Base-by-base conservation (phyloP, 2,329 filamentous ascomycete genomes). In the Fonsecaea multimorphosa region DNA sequence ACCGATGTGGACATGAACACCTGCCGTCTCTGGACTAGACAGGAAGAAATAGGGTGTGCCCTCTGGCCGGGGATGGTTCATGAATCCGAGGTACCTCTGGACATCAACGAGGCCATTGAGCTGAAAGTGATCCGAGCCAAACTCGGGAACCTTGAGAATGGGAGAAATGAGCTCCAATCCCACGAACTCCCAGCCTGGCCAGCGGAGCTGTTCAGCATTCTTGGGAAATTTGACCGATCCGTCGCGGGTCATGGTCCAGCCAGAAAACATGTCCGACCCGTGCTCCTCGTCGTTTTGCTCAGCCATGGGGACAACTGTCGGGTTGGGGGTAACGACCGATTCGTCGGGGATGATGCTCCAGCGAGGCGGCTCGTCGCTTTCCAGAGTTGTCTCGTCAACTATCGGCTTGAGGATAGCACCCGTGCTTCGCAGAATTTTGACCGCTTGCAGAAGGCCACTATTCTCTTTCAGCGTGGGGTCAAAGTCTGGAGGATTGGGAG, bases 131-230 rank as follows among this genome's bases (percentile, higher is more conserved):
- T 29, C 4, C 2, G 19, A 49, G 24, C 51, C 31, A 16, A 53
- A n/a, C n/a, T 60, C 44, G 8, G 58, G 58, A 9, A 40, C 58
- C n/a, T 16, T 31, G 2, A 60, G 58, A 7, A 46, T 46, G 9
- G 58, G 58, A 19, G 58, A 60, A 49, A 60, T 36, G 44, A 60
- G 58, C 27, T 60, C 58, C n/a, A 60, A 36, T 11, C 58, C 58
- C 7, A 19, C 16, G 34, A 40, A 60, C 19, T 40, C 29, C 58
- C 58, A 60, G 29, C 27, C 27, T 22, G 4, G 8, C 27, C 36
- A 19, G n/a, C 5, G 7, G 9, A 52, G 31, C 29, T 60, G 29
- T n/a, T 4, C 1, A n/a, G 27, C n/a, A 14, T 22, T 16, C 3
- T 2, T 1, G 4, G 58, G 58, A 4, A 19, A 19, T 32, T n/a